Evolutionary conservation across 768 basidiomycete species (phyloP), one percentile per base, ranked within the genome.

Genomic region (Suillus alpinus): DNA sequence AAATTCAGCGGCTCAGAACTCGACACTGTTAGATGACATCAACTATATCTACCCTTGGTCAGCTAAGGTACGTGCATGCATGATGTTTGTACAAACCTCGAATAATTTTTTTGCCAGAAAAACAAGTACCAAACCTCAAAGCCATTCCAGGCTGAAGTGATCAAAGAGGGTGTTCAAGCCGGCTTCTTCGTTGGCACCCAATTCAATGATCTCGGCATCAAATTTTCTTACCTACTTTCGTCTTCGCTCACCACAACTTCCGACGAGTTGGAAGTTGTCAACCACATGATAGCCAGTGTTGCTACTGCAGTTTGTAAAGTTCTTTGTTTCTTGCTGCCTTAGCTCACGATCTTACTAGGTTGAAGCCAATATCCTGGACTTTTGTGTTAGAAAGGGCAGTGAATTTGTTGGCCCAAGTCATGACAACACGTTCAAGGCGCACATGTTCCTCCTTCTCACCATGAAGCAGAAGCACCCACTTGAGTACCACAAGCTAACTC

Each of bases 21-120:
- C 12, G 3, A 18, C 3, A 8, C 36, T 52, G 16, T 31, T 52
- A 36, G 51, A 52, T 18, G 51, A 36, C 29, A 52, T 31, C 36
- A 52, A 52, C 51, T 52, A 52, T 36, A 52, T 52, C 29, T 36
- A 52, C 36, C 51, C 51, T 36, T 52, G 26, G 51, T 52, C 26
- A 2, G 51, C 8, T 0, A 36, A 31, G 51, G 51, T 52, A 52
- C 1, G 26, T 52, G 29, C 18, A 9, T 52, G 29, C 14, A 7
- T 31, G 51, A 3, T 6, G 6, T 36, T 18, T 52, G 29, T 8
- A 6, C 31, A 31, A n/a, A 31, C 29, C 36, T 36, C 20, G 4
- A 36, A 16, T 52, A 31, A 31, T 52, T 18, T 52, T 4, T 52
- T 20, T 31, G 20, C 31, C 29, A 31, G 31, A 52, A 31, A 52